These are phyloP conservation scores for Elsinoe batatas DNA, from an alignment of 2,329 filamentous ascomycete species.

Conservation along the genomic window DNA sequence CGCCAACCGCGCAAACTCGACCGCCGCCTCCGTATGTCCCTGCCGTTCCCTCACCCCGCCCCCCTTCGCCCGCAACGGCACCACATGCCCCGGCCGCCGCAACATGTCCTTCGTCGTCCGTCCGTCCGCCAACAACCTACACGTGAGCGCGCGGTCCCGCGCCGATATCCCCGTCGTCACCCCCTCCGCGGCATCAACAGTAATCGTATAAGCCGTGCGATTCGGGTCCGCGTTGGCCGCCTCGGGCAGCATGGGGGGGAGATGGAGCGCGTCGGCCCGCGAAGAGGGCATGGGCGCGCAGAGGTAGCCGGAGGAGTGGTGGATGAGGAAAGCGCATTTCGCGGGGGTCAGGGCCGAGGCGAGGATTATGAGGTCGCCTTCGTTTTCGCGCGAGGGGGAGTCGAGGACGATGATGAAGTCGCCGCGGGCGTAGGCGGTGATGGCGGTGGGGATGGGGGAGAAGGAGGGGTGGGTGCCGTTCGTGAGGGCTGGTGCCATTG, in stretches of 20 bases:
- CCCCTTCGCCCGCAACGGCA: constrained; percentile 67
- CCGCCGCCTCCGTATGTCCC: constrained; percentile 88
- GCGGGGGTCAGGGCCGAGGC: constrained; percentile 72
- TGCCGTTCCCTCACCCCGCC: constrained; percentile 71
- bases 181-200: constrained; percentile 64
- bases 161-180: constrained; percentile 87
- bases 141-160: constrained; percentile 74
- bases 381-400: constrained; percentile 85
- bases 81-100: constrained; percentile 77
- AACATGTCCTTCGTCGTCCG: constrained; percentile 51
- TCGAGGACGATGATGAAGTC: constrained; percentile 96
- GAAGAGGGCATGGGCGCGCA: constrained; percentile 71
- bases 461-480: neutral
- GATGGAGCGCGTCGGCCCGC: constrained; percentile 59
- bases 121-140: constrained; percentile 64
- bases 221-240: constrained; percentile 68
- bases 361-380: constrained; percentile 95
- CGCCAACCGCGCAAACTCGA: constrained; percentile 79
- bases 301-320: constrained; percentile 78
- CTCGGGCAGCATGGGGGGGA: constrained; percentile 75
- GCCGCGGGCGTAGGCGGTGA: constrained; percentile 34
- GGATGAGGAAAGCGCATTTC: constrained; percentile 94
- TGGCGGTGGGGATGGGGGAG: constrained; percentile 9
- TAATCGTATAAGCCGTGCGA: constrained; percentile 85
- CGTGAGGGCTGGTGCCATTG: constrained; percentile 5